These are phyloP conservation scores for Fusarium albosuccineum DNA, from an alignment of 2,329 filamentous ascomycete genomes.

Conservation along the genomic window DNA sequence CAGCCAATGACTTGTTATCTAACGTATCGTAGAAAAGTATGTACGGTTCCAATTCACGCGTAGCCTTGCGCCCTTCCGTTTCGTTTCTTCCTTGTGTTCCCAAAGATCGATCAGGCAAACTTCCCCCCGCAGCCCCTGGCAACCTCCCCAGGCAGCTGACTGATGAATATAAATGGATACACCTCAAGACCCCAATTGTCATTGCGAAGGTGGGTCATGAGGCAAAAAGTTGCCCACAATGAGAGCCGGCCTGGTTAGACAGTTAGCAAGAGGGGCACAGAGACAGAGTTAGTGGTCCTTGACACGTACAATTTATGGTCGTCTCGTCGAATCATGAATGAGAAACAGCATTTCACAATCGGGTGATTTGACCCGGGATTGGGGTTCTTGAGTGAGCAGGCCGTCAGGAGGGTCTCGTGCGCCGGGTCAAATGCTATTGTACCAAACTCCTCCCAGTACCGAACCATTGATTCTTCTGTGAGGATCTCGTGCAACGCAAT, in stretches of 20 bases:
- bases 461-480: constrained; percentile 92
- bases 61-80: constrained; percentile 33
- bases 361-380: constrained; percentile 76
- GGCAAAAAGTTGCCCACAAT: constrained; percentile 98
- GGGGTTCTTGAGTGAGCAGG: constrained; percentile 89
- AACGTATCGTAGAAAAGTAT: constrained; percentile 34
- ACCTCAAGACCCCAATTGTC: constrained; percentile 16
- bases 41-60: constrained; percentile 33
- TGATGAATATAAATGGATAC: neutral
- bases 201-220: constrained; percentile 70
- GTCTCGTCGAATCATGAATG: constrained; percentile 94
- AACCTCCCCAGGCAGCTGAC: neutral
- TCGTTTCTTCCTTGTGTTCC: constrained; percentile 28
- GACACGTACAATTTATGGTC: constrained; percentile 90
- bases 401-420: constrained; percentile 95
- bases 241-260: constrained; percentile 78
- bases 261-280: constrained; percentile 49
- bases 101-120: constrained; percentile 10
- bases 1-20: constrained; percentile 33
- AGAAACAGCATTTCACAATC: constrained; percentile 94
- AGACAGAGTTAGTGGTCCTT: neutral
- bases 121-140: constrained; percentile 4
- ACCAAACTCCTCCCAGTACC: constrained; percentile 99
- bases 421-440: constrained; percentile 95
- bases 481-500: constrained; percentile 96